These are phyloP conservation scores for Ascochyta lentis DNA, from an alignment of 2,329 filamentous ascomycete species.

Conservation along the genomic window DNA sequence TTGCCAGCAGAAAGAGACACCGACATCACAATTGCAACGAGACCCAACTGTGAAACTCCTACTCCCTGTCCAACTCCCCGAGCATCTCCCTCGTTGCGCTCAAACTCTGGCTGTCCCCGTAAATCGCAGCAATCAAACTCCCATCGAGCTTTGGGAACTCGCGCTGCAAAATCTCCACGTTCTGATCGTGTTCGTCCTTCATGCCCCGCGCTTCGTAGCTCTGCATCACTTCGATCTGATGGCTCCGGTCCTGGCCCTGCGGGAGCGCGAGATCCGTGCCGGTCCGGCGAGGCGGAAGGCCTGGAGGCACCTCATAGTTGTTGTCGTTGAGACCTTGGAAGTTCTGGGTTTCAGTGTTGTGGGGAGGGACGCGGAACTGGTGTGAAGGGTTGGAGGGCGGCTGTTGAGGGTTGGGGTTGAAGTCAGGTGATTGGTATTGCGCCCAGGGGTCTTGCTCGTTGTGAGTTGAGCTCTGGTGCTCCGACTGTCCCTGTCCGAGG, in stretches of 20 bases:
- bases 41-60: not conserved
- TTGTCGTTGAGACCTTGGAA: slow-evolving; percentile 19
- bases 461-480: not conserved
- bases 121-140: slow-evolving; percentile 55
- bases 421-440: slow-evolving; percentile 18
- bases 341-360: slow-evolving; percentile 15
- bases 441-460: slow-evolving; percentile 15
- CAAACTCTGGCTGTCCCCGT: slow-evolving; percentile 51
- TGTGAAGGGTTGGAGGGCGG: slow-evolving; percentile 9
- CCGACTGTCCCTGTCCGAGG: not conserved
- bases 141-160: slow-evolving; percentile 56
- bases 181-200: slow-evolving; percentile 50
- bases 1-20: no score
- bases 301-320: slow-evolving; percentile 27
- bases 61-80: slow-evolving; percentile 42
- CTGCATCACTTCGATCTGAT: slow-evolving; percentile 54
- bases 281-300: slow-evolving; percentile 38
- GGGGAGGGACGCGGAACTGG: slow-evolving; percentile 14
- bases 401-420: slow-evolving; percentile 13
- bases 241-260: slow-evolving; percentile 49
- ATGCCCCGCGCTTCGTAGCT: slow-evolving; percentile 43
- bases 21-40: not conserved
- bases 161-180: slow-evolving; percentile 51
- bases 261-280: slow-evolving; percentile 50
- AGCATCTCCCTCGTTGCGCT: slow-evolving; percentile 55